Evolutionary conservation across 495 filamentous ascomycete genomes (phyloP), one percentile per base, ranked within the genome.

Genomic region (Neurospora sublineolata): DNA sequence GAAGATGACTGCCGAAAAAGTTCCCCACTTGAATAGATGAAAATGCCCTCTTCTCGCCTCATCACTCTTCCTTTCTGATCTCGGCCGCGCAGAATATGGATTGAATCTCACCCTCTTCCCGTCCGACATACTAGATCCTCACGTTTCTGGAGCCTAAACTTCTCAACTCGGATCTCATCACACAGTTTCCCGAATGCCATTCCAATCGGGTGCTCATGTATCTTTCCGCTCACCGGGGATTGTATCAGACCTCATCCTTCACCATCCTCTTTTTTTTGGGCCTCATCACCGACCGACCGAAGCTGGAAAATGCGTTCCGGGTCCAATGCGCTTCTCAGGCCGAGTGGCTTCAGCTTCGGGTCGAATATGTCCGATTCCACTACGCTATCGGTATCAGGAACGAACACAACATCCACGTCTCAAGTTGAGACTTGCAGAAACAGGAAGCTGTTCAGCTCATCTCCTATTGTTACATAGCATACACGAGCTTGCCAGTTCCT

Each of bases 1-100:
- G 44, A 60, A 64, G 52, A 68, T 72, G 73, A 76, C 69, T 77
- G 76, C 75, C 76, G 76, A 74, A 38, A 69, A 36, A 12, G 10
- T 68, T 73, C 71, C 72, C 71, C 70, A 42, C 76, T 71, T 52
- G 38, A 38, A 37, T 68, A 74, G 46, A 76, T 76, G 73, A 71
- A 72, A 27, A 60, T 60, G 2, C 6, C 12, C 23, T 52, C 44
- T 23, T 11, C 39, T 44, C 68, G 37, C 68, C 69, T 30, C 38
- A 69, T 46, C 8, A 41, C 38, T 38, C 37, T 42, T 46, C 41
- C 9, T 27, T 69, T 69, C 7, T 18, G 52, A 14, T 52, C 44
- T 52, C 9, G 20, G 1, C 20, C 10, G 44, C 44, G 44, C 44
- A 23, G 44, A 23, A 52, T 52, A 52, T 52, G 23, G 23, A 60